These are phyloP conservation scores for Coniochaeta sp. DNA, from an alignment of 2,329 filamentous ascomycete genomes.

Conservation along the genomic window DNA sequence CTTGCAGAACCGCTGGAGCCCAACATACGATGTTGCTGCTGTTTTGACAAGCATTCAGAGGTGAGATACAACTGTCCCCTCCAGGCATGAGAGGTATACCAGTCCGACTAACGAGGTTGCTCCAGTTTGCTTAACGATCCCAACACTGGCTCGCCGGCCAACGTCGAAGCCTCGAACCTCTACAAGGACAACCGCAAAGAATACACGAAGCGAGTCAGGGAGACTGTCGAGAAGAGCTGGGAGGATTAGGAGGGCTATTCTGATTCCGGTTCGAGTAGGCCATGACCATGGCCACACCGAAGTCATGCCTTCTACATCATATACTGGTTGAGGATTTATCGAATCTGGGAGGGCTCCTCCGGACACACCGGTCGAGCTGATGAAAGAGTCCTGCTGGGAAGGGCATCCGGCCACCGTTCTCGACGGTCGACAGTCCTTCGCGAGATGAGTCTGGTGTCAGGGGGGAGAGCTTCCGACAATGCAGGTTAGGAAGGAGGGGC, in stretches of 20 bases:
- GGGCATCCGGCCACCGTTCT: neutral
- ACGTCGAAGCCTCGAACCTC: slow-evolving; percentile 94
- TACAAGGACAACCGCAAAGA: slow-evolving; percentile 98
- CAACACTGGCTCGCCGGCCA: slow-evolving; percentile 96
- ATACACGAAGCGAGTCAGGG: slow-evolving; percentile 88
- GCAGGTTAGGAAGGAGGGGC: neutral
- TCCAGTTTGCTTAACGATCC: slow-evolving; percentile 88
- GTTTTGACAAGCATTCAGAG: slow-evolving; percentile 97
- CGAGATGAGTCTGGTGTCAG: neutral
- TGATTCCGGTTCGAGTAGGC: neutral
- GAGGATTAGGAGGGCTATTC: slow-evolving; percentile 59
- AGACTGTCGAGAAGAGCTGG: slow-evolving; percentile 99
- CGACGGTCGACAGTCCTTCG: neutral
- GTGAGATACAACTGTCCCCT: slow-evolving; percentile 35
- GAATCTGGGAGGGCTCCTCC: too few relatives aligned
- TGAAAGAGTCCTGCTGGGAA: too few relatives aligned
- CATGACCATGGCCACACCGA: neutral
- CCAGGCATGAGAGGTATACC: neutral
- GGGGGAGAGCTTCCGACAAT: neutral
- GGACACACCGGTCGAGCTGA: too few relatives aligned
- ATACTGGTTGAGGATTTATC: too few relatives aligned
- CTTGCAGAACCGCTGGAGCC: slow-evolving; percentile 95
- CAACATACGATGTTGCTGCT: slow-evolving; percentile 95
- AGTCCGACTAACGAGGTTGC: neutral
- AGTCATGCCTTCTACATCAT: neutral